Percentiles rank a stretch among this genome's conserved stretches.
Evolutionary conservation across 768 basidiomycete genomes (phyloP).

Genomic region (Peribolospora kevripleyi): DNA sequence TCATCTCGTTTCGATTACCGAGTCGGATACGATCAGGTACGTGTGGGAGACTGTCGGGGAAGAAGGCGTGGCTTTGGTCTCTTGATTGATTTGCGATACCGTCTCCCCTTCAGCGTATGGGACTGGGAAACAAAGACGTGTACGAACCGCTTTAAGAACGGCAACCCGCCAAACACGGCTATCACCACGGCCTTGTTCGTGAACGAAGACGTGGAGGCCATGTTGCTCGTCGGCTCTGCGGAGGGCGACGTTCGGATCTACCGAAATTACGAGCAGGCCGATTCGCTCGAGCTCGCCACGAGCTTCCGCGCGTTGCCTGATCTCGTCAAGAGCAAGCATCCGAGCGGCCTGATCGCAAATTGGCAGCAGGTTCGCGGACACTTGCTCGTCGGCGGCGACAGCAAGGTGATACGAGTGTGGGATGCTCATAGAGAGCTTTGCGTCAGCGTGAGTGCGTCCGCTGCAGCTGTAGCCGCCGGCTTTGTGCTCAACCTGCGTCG

Average conservation of each 20-base stretch:
- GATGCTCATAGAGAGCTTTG: constrained; percentile 74
- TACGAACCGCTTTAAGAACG: constrained; percentile 66
- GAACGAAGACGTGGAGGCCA: constrained; percentile 81
- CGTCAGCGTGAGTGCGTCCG: constrained; percentile 31
- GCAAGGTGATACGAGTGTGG: constrained; percentile 71
- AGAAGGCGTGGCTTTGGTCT: neutral
- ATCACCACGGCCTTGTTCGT: constrained; percentile 78
- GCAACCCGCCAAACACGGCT: constrained; percentile 35
- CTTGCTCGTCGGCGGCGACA: constrained; percentile 75
- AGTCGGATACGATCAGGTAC: constrained; percentile 62
- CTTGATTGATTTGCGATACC: constrained; percentile 2
- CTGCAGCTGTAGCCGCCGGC: too few relatives aligned
- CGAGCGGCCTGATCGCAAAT: constrained; percentile 52
- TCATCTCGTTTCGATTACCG: constrained; percentile 64
- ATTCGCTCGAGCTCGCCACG: constrained; percentile 71
- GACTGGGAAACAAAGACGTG: constrained; percentile 70
- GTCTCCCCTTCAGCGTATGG: constrained; percentile 42
- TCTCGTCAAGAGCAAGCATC: constrained; percentile 36
- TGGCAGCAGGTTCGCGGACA: constrained; percentile 80
- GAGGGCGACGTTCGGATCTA: constrained; percentile 81
- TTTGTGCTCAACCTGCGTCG: neutral
- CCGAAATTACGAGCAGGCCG: constrained; percentile 61
- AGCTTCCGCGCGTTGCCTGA: constrained; percentile 75
- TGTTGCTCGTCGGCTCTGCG: constrained; percentile 68
- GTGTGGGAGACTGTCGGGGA: constrained; percentile 11